These are phyloP conservation scores for Bacidia gigantensis DNA, from an alignment of 495 filamentous ascomycete genomes.

Conservation along the genomic window DNA sequence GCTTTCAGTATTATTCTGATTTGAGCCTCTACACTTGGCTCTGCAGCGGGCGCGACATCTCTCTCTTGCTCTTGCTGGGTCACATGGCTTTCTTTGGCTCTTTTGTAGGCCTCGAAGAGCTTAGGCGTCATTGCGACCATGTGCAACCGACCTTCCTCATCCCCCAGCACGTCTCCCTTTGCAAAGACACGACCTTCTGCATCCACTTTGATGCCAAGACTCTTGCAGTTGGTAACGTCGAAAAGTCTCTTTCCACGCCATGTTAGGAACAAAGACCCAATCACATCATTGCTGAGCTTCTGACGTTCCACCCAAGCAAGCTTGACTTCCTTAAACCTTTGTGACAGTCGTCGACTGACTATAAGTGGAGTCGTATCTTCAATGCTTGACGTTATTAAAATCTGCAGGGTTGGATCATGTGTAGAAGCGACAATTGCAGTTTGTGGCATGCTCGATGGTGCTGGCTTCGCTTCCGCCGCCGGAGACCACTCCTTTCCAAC, in stretches of 20 bases:
- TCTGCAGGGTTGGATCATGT: constrained; percentile 38
- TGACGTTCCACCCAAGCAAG: constrained; percentile 54
- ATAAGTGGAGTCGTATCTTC: constrained; percentile 46
- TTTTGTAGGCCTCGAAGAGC: constrained; percentile 20
- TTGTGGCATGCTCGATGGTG: neutral
- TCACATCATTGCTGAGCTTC: constrained; percentile 31
- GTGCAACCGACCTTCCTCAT: constrained; percentile 19
- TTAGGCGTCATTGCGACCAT: constrained; percentile 62
- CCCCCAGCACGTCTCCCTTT: constrained; percentile 19
- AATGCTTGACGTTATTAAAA: constrained; percentile 61
- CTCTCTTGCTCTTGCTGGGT: constrained; percentile 9
- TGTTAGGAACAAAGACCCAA: constrained; percentile 52
- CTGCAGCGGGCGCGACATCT: constrained; percentile 18
- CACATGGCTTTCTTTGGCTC: constrained; percentile 9
- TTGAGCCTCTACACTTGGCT: constrained; percentile 24
- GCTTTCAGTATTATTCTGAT: constrained; percentile 47
- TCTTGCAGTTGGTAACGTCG: constrained; percentile 56
- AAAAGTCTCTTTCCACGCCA: constrained; percentile 65
- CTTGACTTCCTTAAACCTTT: constrained; percentile 50
- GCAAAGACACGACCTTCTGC: constrained; percentile 10
- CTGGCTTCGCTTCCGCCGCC: neutral
- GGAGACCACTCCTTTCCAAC: constrained; percentile 4
- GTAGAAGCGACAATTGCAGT: neutral
- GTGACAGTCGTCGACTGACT: constrained; percentile 51
- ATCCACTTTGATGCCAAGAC: constrained; percentile 38